These are phyloP conservation scores for Candida maesae DNA, from an alignment of 805 yeast species.

Conservation along the genomic window DNA sequence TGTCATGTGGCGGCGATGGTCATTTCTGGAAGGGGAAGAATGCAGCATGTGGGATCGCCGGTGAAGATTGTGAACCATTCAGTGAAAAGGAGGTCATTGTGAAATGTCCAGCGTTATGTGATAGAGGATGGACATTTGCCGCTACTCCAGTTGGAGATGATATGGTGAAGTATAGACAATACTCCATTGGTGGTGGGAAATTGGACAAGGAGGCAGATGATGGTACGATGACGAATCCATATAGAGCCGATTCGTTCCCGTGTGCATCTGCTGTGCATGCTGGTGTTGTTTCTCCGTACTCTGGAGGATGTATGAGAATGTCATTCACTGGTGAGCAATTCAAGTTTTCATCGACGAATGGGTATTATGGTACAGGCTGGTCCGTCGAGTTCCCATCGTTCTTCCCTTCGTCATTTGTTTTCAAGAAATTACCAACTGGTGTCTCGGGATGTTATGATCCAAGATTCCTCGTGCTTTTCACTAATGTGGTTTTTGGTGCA, in stretches of 20 bases:
- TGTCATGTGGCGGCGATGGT: constrained; percentile 45
- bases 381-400: constrained; percentile 58
- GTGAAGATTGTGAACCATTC: constrained; percentile 50
- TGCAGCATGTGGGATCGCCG: constrained; percentile 71
- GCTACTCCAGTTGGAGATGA: constrained; percentile 70
- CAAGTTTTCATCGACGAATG: constrained; percentile 44
- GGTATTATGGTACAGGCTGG: constrained; percentile 48
- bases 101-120: constrained; percentile 88
- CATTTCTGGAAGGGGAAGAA: constrained; percentile 74
- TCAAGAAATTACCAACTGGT: constrained; percentile 40
- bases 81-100: constrained; percentile 45
- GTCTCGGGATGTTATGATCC: constrained; percentile 66
- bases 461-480: constrained; percentile 47
- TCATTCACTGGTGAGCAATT: constrained; percentile 51
- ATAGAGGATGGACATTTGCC: constrained; percentile 70
- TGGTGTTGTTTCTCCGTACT: constrained; percentile 66
- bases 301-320: constrained; percentile 76
- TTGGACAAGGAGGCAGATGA: constrained; percentile 19
- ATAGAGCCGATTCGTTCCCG: constrained; percentile 83
- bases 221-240: constrained; percentile 48
- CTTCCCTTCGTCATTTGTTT: constrained; percentile 71
- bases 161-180: constrained; percentile 65
- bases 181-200: constrained; percentile 75
- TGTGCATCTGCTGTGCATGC: constrained; percentile 91
- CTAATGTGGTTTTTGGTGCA: constrained; percentile 60